Evolutionary conservation across 2,329 filamentous ascomycete species (phyloP).

Genomic region (Colletotrichum tropicale): DNA sequence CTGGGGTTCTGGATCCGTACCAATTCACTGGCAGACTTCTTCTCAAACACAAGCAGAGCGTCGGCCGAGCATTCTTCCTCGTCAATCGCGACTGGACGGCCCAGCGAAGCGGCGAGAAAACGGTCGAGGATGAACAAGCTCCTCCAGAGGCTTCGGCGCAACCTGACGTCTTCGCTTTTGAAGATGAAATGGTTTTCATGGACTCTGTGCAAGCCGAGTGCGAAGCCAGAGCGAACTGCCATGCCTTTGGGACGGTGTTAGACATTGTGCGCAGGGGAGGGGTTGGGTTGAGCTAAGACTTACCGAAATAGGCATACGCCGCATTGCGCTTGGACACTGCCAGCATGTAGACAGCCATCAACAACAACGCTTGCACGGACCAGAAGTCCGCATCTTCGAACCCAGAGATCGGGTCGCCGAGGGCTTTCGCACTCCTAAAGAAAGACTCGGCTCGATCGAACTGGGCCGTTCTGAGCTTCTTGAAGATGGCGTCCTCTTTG

Average conservation of each 20-base stretch:
- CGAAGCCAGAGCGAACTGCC: constrained; percentile 67
- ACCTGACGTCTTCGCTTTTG: constrained; percentile 44
- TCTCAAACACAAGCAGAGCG: constrained; percentile 34
- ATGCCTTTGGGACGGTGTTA: constrained; percentile 48
- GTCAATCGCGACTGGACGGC: constrained; percentile 64
- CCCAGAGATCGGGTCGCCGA: constrained; percentile 48
- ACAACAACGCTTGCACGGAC: constrained; percentile 65
- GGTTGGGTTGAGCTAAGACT: constrained; percentile 19
- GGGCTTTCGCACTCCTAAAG: constrained; percentile 61
- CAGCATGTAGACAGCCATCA: constrained; percentile 70
- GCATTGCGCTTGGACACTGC: constrained; percentile 66
- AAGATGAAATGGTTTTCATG: constrained; percentile 63
- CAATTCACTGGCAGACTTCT: constrained; percentile 12
- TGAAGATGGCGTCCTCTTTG: constrained; percentile 53
- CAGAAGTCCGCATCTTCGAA: constrained; percentile 69
- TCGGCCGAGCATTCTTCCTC: constrained; percentile 66
- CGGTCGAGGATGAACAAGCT: constrained; percentile 69
- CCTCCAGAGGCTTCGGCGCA: constrained; percentile 65
- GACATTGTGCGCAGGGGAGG: neutral
- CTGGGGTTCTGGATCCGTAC: constrained; percentile 1
- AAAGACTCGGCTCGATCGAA: constrained; percentile 65
- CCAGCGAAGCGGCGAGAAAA: constrained; percentile 66
- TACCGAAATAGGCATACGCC: constrained; percentile 66
- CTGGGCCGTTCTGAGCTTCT: constrained; percentile 51
- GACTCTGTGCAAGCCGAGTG: constrained; percentile 64